Evolutionary conservation across 345 rosid genomes (phyloP), one percentile per base, ranked within the genome.

Genomic region (Dipteronia dyeriana): DNA sequence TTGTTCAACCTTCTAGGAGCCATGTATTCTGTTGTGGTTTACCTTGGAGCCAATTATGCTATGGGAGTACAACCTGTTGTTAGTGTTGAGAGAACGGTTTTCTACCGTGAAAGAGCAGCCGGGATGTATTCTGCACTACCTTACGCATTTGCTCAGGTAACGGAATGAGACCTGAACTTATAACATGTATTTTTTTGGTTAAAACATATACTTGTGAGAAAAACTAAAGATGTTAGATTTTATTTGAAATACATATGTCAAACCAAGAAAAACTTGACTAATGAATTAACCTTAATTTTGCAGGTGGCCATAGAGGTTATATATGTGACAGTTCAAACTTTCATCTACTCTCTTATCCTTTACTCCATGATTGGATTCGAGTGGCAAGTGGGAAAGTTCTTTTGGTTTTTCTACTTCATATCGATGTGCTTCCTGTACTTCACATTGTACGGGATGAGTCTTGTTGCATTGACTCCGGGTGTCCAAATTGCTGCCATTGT

Each of bases 51-150:
- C 38, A 82, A 85, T 82, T 91, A 92, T 41, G 82, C 89, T 62
- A 67, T 83, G 25, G 71, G 92, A 11, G 97, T 92, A 43, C 97
- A 88, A 81, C 79, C 97, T 10, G 85, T 90, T 3, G 88, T 92
- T 51, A 78, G 95, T 9, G 79, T 88, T 31, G 97, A 94, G 72
- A 86, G 97, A 84, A 90, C 91, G 2, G 95, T 92, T 3, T 92
- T 91, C 77, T 94, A 92, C 81, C 92, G 97, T n/a, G 98, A 94
- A 82, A 86, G 85, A 81, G 97, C 95, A 0, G 94, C 97, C 0
- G 92, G 97, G 78, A 94, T 94, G 98, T 94, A 94, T 74, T 92
- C 97, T 1, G 89, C 90, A 10, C 68, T 92, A 61, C 95, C 97
- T 19, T 94, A 94, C 71, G 98, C 97, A 71, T 88, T 90, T 74